Conservation (phyloP, 495 filamentous ascomycete species). For the Tuber umbilicatum region DNA sequence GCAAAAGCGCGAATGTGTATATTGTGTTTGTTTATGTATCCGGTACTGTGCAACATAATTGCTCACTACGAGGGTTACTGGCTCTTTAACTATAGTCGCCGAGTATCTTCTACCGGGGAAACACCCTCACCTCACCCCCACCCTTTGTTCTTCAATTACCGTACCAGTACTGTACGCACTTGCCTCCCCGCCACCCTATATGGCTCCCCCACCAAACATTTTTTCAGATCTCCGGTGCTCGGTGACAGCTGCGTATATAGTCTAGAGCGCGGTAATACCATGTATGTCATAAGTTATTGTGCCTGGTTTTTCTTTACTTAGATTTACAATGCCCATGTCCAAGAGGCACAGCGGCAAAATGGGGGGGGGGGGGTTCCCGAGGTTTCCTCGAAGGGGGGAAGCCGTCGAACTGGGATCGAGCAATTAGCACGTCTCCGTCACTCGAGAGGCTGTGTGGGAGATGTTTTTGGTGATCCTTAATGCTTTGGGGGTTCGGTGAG, state of each 20-base stretch:
- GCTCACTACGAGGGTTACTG: not conserved
- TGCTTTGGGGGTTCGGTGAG: constrained; percentile 29
- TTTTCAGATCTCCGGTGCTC: not conserved
- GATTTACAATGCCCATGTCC: not conserved
- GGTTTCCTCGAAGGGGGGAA: constrained; percentile 27
- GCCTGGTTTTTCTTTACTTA: not conserved
- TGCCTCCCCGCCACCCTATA: not conserved
- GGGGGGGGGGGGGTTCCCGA: no score
- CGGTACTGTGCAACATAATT: not conserved
- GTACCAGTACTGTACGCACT: no score
- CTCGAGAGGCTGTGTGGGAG: constrained; percentile 31
- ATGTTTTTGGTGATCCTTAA: constrained; percentile 28
- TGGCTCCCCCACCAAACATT: not conserved
- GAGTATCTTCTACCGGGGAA: not conserved
- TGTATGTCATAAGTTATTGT: not conserved
- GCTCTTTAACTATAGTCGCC: not conserved
- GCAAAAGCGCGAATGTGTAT: not conserved
- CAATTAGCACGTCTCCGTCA: constrained; percentile 7
- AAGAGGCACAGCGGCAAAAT: not conserved
- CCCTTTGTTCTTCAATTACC: not conserved
- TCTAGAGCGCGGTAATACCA: not conserved
- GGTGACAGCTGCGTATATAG: not conserved
- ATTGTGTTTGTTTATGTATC: constrained; percentile 1
- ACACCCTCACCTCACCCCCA: not conserved
- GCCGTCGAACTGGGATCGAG: constrained; percentile 31